Percentiles rank a stretch among this genome's conserved stretches.
Conservation (phyloP, 352 stramenopile species). For the Sclerospora graminicola region DNA sequence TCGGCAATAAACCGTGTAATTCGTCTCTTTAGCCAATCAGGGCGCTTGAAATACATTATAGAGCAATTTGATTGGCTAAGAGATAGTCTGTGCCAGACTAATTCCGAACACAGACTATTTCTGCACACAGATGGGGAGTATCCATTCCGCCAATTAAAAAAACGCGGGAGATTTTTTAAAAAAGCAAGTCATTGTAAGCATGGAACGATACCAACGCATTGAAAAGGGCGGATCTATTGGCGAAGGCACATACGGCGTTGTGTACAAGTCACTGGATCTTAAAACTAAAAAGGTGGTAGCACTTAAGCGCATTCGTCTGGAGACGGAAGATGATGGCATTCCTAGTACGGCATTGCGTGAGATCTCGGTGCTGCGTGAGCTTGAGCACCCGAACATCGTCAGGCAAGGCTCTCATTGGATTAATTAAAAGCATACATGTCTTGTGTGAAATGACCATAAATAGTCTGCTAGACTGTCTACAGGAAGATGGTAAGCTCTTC, state of each 20-base stretch:
- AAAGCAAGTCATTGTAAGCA: constrained; percentile 6
- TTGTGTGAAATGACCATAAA: not conserved
- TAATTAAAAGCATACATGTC: not conserved
- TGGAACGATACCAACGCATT: constrained; percentile 89
- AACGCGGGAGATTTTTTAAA: no score
- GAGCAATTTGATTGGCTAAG: no score
- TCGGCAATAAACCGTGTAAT: no score
- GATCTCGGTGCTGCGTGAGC: constrained; percentile 95
- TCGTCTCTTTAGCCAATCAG: no score
- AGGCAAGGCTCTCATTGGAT: constrained; percentile 28
- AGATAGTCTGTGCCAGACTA: no score
- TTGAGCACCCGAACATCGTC: constrained; percentile 98
- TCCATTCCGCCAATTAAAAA: no score
- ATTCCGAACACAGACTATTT: no score
- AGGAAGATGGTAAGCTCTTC: constrained; percentile 94
- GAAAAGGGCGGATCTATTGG: constrained; percentile 90
- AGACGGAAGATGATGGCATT: constrained; percentile 99
- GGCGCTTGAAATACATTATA: no score
- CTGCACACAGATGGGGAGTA: no score
- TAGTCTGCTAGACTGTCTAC: constrained; percentile 90
- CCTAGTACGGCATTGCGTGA: constrained; percentile 96
- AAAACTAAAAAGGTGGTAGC: constrained; percentile 88
- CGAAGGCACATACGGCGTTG: constrained; percentile 94
- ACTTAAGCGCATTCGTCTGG: constrained; percentile 95
- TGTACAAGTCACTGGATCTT: constrained; percentile 93